Evolutionary conservation across 208 protist genomes (phyloP).

Genomic region (Trypanosomatidae sp.): DNA sequence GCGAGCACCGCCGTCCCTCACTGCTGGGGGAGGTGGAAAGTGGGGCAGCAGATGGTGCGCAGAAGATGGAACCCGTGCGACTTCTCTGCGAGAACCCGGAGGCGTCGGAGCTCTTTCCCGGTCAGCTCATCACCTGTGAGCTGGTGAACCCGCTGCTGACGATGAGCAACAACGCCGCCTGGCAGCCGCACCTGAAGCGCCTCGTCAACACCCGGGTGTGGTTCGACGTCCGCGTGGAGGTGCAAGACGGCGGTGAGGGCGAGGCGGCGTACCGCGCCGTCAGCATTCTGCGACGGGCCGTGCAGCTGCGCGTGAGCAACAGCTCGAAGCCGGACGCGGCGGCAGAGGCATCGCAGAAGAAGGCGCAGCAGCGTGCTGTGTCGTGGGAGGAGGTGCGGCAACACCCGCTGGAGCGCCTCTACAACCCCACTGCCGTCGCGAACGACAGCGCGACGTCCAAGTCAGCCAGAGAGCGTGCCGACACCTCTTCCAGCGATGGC

Average conservation of each 20-base stretch:
- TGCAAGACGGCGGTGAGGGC: conserved; percentile 11
- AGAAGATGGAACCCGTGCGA: conserved; percentile 2
- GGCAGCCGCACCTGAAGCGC: conserved; percentile 18
- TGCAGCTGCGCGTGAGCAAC: conserved; percentile 47
- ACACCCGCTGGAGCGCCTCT: conserved; percentile 61
- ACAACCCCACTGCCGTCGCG: conserved; percentile 12
- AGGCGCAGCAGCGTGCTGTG: not conserved
- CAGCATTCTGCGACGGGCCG: conserved; percentile 38
- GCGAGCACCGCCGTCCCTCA: conserved; percentile 23
- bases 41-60: not conserved
- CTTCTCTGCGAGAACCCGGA: conserved; percentile 36
- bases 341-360: conserved; percentile 2
- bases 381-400: conserved; percentile 22
- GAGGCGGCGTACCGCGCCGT: conserved; percentile 13
- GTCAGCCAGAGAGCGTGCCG: no score
- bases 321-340: not conserved
- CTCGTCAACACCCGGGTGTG: conserved; percentile 9
- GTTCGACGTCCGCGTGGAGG: conserved; percentile 29
- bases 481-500: no score
- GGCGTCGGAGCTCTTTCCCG: conserved; percentile 52
- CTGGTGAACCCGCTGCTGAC: conserved; percentile 43
- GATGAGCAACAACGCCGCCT: conserved; percentile 5
- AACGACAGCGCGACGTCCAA: no score
- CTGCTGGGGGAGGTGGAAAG: conserved; percentile 13
- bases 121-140: conserved; percentile 62